These are phyloP conservation scores for Krasilnikovozyma curviuscula DNA, from an alignment of 768 basidiomycete species.

Conservation along the genomic window DNA sequence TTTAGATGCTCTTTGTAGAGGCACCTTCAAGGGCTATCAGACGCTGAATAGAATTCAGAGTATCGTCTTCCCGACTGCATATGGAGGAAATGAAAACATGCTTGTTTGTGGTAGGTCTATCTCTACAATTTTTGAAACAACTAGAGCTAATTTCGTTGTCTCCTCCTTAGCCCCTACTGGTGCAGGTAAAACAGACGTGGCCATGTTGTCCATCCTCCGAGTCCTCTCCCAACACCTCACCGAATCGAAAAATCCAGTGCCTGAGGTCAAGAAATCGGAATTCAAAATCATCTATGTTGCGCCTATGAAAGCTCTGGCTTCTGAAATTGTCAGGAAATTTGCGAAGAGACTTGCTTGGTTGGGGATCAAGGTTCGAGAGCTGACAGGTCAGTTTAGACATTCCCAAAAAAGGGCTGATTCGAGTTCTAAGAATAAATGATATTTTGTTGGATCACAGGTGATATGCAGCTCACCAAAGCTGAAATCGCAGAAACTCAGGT, in stretches of 20 bases:
- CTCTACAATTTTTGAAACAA: not conserved
- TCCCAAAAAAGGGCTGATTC: not conserved
- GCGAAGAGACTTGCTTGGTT: slow-evolving; percentile 80
- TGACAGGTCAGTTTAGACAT: slow-evolving; percentile 44
- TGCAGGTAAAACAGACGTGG: slow-evolving; percentile 99
- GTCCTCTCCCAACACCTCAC: slow-evolving; percentile 53
- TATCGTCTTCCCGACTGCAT: slow-evolving; percentile 81
- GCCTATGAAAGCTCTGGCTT: slow-evolving; percentile 93
- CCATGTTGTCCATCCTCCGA: slow-evolving; percentile 78
- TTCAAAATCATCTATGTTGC: slow-evolving; percentile 99
- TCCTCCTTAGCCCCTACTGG: slow-evolving; percentile 66
- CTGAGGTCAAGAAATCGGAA: slow-evolving; percentile 43
- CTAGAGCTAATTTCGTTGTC: not conserved
- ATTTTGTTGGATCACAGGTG: slow-evolving; percentile 31
- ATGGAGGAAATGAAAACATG: slow-evolving; percentile 88
- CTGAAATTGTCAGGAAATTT: slow-evolving; percentile 85
- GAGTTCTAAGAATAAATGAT: not conserved
- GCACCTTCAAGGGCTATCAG: slow-evolving; percentile 78
- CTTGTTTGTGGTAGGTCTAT: slow-evolving; percentile 57
- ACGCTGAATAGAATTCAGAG: slow-evolving; percentile 86
- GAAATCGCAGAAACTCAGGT: slow-evolving; percentile 92
- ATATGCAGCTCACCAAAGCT: slow-evolving; percentile 88
- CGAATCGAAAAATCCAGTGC: slow-evolving; percentile 13
- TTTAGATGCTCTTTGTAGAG: slow-evolving; percentile 53
- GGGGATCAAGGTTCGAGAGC: slow-evolving; percentile 61